phyloP scores from a whole-genome alignment of 306 rosid genomes.

The Lupinus albus region DNA sequence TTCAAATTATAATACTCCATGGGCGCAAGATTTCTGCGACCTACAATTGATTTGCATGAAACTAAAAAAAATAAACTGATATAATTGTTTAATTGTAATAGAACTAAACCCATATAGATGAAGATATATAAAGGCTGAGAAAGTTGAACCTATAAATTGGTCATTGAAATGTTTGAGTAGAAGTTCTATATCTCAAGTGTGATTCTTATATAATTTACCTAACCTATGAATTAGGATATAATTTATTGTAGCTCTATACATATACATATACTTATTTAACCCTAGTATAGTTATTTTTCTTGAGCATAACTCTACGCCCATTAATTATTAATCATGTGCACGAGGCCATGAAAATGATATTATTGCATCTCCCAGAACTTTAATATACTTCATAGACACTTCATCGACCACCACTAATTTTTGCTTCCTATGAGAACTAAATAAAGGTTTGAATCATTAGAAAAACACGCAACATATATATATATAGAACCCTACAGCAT shows the following conservation, averaged over 20 bases:
- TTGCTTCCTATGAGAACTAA: conserved; percentile 48
- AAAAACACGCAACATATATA: conserved; percentile 26
- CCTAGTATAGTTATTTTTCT: conserved; percentile 28
- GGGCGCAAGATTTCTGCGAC: conserved; percentile 40
- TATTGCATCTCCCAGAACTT: conserved; percentile 49
- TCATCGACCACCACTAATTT: conserved; percentile 52
- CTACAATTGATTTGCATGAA: conserved; percentile 40
- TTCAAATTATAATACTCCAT: conserved; percentile 32
- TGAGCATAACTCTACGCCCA: conserved; percentile 10
- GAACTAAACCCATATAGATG: neutral
- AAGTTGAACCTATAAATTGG: neutral
- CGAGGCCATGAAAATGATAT: conserved; percentile 48
- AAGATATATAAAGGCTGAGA: neutral
- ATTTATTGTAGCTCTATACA: neutral
- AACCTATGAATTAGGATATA: neutral
- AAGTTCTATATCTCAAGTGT: neutral
- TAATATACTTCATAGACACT: conserved; percentile 62
- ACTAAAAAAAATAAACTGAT: conserved; percentile 7
- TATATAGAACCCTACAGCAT: conserved; percentile 22
- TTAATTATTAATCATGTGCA: conserved; percentile 49
- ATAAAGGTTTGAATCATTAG: conserved; percentile 43
- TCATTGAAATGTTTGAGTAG: neutral
- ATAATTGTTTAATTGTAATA: neutral
- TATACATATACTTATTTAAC: conserved; percentile 1
- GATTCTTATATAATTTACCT: too few relatives aligned